Evolutionary conservation across 441 rosid genomes (phyloP), one percentile per base, ranked within the genome.

Genomic region (Adansonia gregorii): DNA sequence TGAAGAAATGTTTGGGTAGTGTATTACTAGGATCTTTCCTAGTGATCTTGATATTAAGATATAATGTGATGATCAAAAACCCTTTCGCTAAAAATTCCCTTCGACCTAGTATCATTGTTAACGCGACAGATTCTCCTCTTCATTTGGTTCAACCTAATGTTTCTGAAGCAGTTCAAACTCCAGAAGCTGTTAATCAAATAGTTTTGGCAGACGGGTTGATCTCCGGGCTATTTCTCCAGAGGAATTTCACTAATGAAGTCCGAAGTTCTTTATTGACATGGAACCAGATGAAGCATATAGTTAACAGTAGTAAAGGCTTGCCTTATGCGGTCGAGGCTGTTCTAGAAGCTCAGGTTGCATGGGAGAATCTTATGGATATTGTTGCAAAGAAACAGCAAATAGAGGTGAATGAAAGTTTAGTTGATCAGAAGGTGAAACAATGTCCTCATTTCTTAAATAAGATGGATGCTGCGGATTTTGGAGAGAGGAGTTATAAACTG

Each of bases 1-100:
- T 96, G 99, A 96, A 90, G 97, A 91, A 86, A 82, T 89, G 98
- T 88, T 88, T 90, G 8, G 93, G 91, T 11, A 88, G 92, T 45
- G 80, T 91, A 71, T 54, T 94, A 68, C 64, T 90, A 85, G 89
- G 87, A 17, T 91, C 97, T 68, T 60, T 96, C 86, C 86, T 85
- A 80, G 88, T 88, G 93, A 82, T 94, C 74, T 79, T 91, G 54
- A 82, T 93, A 59, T 84, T 94, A 60, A 87, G 95, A 83, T 92
- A 88, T 68, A 82, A 86, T 67, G 79, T 94, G 64, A 74, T 87
- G 90, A 52, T 61, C 49, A 94, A 85, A 73, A 81, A 82, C 86
- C 89, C 92, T 43, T 81, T 87, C 31, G 89, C 85, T 43, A 91
- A 86, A 75, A 85, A 82, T 82, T 89, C 81, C 77, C 17, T 77